These are phyloP conservation scores for Speleostelium caveatum DNA, from an alignment of 78 protist species.

Conservation along the genomic window DNA sequence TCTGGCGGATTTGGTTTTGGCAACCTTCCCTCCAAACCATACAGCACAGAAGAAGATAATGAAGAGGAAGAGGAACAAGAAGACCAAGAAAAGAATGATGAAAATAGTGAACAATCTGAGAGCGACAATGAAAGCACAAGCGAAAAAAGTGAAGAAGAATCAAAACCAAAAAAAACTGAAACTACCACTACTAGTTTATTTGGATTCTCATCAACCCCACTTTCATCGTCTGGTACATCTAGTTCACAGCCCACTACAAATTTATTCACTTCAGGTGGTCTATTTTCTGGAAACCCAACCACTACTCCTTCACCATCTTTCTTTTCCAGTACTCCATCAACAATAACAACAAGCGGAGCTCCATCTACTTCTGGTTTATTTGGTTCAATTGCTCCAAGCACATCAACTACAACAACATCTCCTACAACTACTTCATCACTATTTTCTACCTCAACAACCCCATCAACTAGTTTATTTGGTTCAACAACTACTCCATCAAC, in stretches of 20 bases:
- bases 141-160: not conserved
- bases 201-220: not conserved
- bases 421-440: not conserved
- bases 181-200: not conserved
- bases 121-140: not conserved
- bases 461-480: slow-evolving; percentile 23
- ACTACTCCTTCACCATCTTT: not conserved
- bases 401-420: not conserved
- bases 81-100: not conserved
- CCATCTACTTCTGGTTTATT: not conserved
- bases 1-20: not conserved
- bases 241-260: not conserved
- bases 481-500: not conserved
- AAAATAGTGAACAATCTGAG: not conserved
- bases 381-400: not conserved
- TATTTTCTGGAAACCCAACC: not conserved
- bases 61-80: not conserved
- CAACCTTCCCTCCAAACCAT: not conserved
- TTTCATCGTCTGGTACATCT: not conserved
- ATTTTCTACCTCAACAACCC: not conserved
- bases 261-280: not conserved
- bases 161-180: not conserved
- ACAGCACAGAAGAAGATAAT: not conserved
- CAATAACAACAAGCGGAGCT: not conserved
- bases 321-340: not conserved